Evolutionary conservation across 208 protist genomes (phyloP), one percentile per base, ranked within the genome.

Genomic region (Leishmania lainsoni): DNA sequence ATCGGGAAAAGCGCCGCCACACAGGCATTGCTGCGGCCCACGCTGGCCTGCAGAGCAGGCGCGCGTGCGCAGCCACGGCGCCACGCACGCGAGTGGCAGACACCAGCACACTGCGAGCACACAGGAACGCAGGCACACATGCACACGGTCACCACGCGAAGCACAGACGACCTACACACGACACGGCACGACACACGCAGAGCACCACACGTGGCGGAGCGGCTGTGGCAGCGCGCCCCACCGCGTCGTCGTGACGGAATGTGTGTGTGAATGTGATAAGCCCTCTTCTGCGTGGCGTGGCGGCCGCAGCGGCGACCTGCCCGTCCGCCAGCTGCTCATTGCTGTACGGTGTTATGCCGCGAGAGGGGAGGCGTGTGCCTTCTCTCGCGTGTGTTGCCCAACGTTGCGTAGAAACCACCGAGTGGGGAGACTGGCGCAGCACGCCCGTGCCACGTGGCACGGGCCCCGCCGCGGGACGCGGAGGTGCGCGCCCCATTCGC

Each of bases 261-360:
- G 22, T 0, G 72, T 75, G 59, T 68, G 77, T 70, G 52, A 54
- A 17, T 26, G 17, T 3, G 45, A 58, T 83, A 83, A 83, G 73
- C 79, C 79, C 79, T 83, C 79, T 83, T 83, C 79, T 83, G 79
- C 79, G 65, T 82, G 79, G 79, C 79, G 79, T 82, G 79, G 79
- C 79, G 78, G 78, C 70, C 78, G 75, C 78, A 70, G 78, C 58
- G 78, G 78, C 78, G 74, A 32, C 71, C 69, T 77, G 71, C 78
- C 78, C 78, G 69, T 77, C 78, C 78, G 78, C 78, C 78, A 82
- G 79, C 79, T 82, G 78, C 78, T 81, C 78, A 81, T 81, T 70
- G 0, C 78, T 81, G 78, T 81, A 81, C 78, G 78, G 69, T 81
- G 69, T 76, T 81, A 76, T 45, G 32, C 70, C 70, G 45, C 78